A percentile compares a stretch with the other conserved stretches of the same genome.
Conservation (phyloP, 2,329 filamentous ascomycete genomes). For the Epichloe sibirici region DNA sequence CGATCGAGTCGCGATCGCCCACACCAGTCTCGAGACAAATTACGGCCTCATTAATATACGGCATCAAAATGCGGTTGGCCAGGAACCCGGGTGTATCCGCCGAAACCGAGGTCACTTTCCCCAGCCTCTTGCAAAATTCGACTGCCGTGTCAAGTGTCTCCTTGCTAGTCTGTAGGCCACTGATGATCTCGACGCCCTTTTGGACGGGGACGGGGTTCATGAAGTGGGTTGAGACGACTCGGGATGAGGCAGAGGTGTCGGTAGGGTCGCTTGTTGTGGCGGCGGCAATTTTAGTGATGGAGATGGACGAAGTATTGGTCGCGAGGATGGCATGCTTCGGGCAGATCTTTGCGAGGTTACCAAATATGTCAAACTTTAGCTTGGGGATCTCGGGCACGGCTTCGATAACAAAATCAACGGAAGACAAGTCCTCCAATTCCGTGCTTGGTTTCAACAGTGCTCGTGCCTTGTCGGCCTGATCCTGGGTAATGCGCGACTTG, state of each 20-base stretch:
- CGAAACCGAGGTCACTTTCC: slow-evolving; percentile 79
- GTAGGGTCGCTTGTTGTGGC: slow-evolving; percentile 67
- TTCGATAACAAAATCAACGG: slow-evolving; percentile 96
- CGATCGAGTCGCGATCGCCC: slow-evolving; percentile 80
- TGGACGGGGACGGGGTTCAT: slow-evolving; percentile 98
- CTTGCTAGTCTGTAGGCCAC: slow-evolving; percentile 78
- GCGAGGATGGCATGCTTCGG: slow-evolving; percentile 80
- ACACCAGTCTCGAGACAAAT: slow-evolving; percentile 92
- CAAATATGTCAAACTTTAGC: slow-evolving; percentile 82
- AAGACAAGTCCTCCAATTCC: slow-evolving; percentile 61
- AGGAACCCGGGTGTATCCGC: slow-evolving; percentile 89
- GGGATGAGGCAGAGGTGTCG: slow-evolving; percentile 68
- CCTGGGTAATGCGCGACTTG: slow-evolving; percentile 74
- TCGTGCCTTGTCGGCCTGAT: slow-evolving; percentile 63
- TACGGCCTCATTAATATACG: slow-evolving; percentile 96
- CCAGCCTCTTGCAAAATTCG: slow-evolving; percentile 81
- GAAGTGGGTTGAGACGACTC: slow-evolving; percentile 92
- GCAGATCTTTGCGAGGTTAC: slow-evolving; percentile 67
- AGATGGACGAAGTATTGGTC: slow-evolving; percentile 98
- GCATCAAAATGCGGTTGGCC: slow-evolving; percentile 95
- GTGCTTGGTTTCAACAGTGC: slow-evolving; percentile 58
- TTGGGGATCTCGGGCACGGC: slow-evolving; percentile 86
- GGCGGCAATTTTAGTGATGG: slow-evolving; percentile 90
- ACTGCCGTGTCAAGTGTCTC: slow-evolving; percentile 73
- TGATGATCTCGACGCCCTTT: slow-evolving; percentile 96